These are phyloP conservation scores for Russula ochroleuca DNA, from an alignment of 768 basidiomycete species.

Conservation along the genomic window DNA sequence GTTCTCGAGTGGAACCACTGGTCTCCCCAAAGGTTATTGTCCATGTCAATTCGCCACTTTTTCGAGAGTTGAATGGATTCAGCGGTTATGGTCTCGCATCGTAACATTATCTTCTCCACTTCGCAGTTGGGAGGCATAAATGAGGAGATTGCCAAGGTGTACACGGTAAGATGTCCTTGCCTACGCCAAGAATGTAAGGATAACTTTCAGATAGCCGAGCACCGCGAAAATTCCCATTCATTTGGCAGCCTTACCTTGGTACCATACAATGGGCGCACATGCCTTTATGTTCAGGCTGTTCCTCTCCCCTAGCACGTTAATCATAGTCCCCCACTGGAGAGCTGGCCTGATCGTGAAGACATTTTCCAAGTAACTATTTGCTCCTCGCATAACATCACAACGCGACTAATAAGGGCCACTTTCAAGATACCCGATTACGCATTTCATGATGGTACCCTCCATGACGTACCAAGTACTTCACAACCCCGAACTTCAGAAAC, in stretches of 20 bases:
- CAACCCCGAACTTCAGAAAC: slow-evolving; percentile 7
- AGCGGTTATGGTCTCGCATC: slow-evolving; percentile 75
- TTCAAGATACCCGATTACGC: slow-evolving; percentile 17
- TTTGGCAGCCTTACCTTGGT: slow-evolving; percentile 61
- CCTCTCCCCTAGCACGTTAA: slow-evolving; percentile 42
- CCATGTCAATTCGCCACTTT: background rate
- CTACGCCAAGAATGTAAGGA: background rate
- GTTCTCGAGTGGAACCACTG: slow-evolving; percentile 77
- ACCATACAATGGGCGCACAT: slow-evolving; percentile 65
- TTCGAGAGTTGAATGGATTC: background rate
- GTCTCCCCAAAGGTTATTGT: slow-evolving; percentile 61
- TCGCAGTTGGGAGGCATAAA: slow-evolving; percentile 33
- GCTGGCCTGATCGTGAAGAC: slow-evolving; percentile 45
- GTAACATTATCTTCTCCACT: slow-evolving; percentile 46
- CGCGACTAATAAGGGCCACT: background rate
- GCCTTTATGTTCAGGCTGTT: slow-evolving; percentile 47
- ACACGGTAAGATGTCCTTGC: slow-evolving; percentile 36
- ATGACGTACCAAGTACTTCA: slow-evolving; percentile 18
- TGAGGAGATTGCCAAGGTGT: slow-evolving; percentile 35
- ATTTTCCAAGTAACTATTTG: slow-evolving; percentile 50
- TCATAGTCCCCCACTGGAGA: slow-evolving; percentile 63
- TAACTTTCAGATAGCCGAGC: slow-evolving; percentile 34
- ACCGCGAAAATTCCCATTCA: slow-evolving; percentile 42
- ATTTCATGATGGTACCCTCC: slow-evolving; percentile 18
- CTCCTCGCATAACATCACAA: background rate